Evolutionary conservation across 805 yeast genomes (phyloP), one percentile per base, ranked within the genome.

Genomic region (Ogataea glucozyma): DNA sequence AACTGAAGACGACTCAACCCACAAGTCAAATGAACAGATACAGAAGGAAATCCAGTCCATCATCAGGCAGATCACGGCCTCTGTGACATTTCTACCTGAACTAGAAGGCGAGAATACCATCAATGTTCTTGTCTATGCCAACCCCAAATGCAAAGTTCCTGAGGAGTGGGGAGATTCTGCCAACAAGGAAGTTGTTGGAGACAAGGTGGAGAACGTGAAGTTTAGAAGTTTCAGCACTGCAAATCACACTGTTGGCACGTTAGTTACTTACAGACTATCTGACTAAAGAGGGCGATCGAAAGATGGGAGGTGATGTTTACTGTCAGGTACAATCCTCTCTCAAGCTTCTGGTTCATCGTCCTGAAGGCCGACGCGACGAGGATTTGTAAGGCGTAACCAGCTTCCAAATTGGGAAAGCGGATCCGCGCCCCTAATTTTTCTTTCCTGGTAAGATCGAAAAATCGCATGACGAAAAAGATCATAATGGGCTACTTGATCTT

Each of bases 31-130:
- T 23, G 78, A 72, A 3, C 76, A 74, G 23, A 76, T 83, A 3
- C 90, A 85, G 51, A 69, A 65, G 39, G 93, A 88, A 51, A 87
- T 89, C n/a, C 91, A 87, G 61, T 79, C 88, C 0, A 81, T 90
- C 5, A 80, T 90, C 29, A 76, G 97, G 40, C 97, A 90, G 54
- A 85, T 90, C 39, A 88, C 96, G 0, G 88, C 96, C 0, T 82
- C 93, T 31, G 87, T 86, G 2, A 79, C 96, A 0, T 88, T 89
- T 58, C 70, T 90, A 30, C 98, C 98, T 0, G 74, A 83, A 18
- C 65, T 90, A 21, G 78, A 77, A 9, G 61, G 56, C 12, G 79
- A 72, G 10, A 79, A 83, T 56, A 86, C 96, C 0, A 88, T 90
- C 62, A 88, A 85, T 56, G 91, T 90, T 1, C 66, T 88, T 40